phyloP scores from a whole-genome alignment of 208 protist species.

The Crithidia sp. region DNA sequence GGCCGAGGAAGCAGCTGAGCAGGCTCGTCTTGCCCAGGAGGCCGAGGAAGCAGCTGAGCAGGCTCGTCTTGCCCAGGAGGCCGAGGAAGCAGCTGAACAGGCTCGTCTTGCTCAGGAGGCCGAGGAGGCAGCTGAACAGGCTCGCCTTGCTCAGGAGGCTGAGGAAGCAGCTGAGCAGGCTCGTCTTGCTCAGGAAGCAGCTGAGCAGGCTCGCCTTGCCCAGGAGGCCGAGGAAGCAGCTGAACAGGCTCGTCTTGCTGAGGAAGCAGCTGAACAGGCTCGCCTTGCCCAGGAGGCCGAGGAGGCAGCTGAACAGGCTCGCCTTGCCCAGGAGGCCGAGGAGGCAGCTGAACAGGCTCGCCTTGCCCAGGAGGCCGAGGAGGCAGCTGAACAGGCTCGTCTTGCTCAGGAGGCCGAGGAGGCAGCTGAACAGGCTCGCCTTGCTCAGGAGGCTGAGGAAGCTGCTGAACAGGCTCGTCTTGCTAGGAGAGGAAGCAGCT shows the following conservation, averaged over 20 bases:
- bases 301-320: constrained; percentile 18
- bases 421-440: constrained; percentile 18
- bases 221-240: constrained; percentile 11
- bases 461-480: constrained; percentile 10
- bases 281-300: constrained; percentile 11
- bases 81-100: neutral
- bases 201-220: constrained; percentile 3
- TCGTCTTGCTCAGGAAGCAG: constrained; percentile 7
- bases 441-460: constrained; percentile 8
- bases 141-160: neutral
- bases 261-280: constrained; percentile 15
- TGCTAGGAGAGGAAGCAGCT: constrained; percentile 16
- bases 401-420: constrained; percentile 12
- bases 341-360: constrained; percentile 13
- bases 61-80: too few species aligned
- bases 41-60: too few species aligned
- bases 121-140: constrained; percentile 21
- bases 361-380: neutral
- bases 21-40: too few species aligned
- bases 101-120: too few species aligned
- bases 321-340: constrained; percentile 9
- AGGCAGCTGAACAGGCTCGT: constrained; percentile 4
- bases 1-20: too few species aligned
- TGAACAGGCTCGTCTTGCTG: constrained; percentile 16
- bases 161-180: constrained; percentile 5